Base-by-base conservation (phyloP, 129 eudicot genomes). In the Oenanthe sinensis region DNA sequence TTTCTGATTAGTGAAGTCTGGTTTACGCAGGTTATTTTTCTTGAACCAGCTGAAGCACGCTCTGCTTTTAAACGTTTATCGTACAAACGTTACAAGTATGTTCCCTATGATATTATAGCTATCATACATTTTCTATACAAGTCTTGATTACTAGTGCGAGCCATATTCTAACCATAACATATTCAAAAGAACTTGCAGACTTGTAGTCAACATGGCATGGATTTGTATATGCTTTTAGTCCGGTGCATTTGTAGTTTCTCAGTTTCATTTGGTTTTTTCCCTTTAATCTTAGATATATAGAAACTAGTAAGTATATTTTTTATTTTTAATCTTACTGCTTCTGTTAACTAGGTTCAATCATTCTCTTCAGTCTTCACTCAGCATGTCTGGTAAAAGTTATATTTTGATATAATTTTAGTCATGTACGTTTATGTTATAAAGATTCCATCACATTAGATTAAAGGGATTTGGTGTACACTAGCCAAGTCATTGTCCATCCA, bases 71-170 rank as follows among this genome's bases (percentile, higher is more conserved):
- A 69, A 80, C 79, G 88, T 58, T 84, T 92, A 77, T 87, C 91
- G 3, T 96, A 96, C 96, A 92, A 89, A 85, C 97, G 97, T 6
- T 96, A 87, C 93, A 96, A 90, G 97, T 96, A 90, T 91, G 82
- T 71, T 36, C 47, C 69, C 17, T 44, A 62, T 69, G 3, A 26
- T 42, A 33, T 70, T 70, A 26, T 8, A 28, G 44, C 36, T 33
- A 70, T 1, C n/a, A 70, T 7, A 19, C 45, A 37, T 70, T 69
- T 39, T 33, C 6, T 67, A 5, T 30, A 30, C 40, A 14, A 67
- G 22, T 20, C 22, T 67, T 67, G 39, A 12, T 67, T n/a, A 60
- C 68, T n/a, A 60, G 72, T 26, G 42, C 30, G 43, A 67, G 16
- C 22, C 42, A 67, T 67, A 67, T 67, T 24, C 40, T 15, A 67